Evolutionary conservation across 129 eudicot species (phyloP), one percentile per base, ranked within the genome.

Genomic region (Lactuca saligna): DNA sequence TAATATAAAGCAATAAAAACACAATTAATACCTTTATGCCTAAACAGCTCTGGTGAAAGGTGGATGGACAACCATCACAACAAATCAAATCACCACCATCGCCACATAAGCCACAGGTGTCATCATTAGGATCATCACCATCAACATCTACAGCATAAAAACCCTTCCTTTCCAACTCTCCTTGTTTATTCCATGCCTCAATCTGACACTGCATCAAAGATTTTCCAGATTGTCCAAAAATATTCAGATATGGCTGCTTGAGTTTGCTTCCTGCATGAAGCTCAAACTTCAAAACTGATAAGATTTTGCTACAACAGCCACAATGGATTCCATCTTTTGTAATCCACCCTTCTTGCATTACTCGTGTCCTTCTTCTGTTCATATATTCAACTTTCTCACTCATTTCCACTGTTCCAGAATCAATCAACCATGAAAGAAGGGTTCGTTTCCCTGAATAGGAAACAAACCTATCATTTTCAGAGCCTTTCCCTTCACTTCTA

Each of bases 11-110:
- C 15, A 69, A 29, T 4, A 7, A 20, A 54, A 38, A 17, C 15
- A 50, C 25, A 67, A 25, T 17, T 49, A 25, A 65, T 69, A 91
- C 97, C 93, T 83, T 64, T 66, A 88, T 91, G 53, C 59, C 92
- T 71, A 91, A 85, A 83, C 97, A 91, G 75, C 72, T 88, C 82
- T 85, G 97, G 66, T 91, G 97, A 60, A 87, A 91, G 57, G 97
- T 91, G 33, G 97, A 88, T 33, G 97, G 97, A 57, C 97, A 91
- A 71, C 97, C 84, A 81, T 91, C 97, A 80, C 97, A 91, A 72
- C 97, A 91, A 58, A 91, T 91, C 78, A 91, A 72, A 75, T 87
- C 93, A 13, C 97, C 99, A 34, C 91, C 99, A 82, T 88, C 97
- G 49, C 87, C 97, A 44, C 97, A 91, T 48, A 88, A 74, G 31